These are phyloP conservation scores for Backusella morwellensis DNA, from an alignment of 192 early-diverging fungal species.

Conservation along the genomic window DNA sequence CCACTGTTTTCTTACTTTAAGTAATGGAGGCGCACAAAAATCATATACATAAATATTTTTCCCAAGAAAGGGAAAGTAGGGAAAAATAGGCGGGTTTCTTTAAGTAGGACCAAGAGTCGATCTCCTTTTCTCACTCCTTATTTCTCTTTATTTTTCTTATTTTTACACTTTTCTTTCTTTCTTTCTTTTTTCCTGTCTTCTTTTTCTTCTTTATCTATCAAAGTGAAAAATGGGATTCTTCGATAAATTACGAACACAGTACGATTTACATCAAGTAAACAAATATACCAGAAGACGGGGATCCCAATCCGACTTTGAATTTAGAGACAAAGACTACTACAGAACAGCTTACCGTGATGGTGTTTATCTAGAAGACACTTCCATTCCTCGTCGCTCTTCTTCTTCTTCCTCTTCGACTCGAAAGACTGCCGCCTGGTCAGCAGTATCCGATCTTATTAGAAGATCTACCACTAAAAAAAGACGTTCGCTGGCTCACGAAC, in stretches of 20 bases:
- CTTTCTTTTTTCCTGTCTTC: slow-evolving; percentile 10
- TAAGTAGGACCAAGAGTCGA: background rate
- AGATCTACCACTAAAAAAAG: slow-evolving; percentile 1
- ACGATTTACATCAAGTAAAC: slow-evolving; percentile 15
- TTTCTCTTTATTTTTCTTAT: background rate
- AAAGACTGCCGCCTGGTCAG: background rate
- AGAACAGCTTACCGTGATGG: slow-evolving; percentile 12
- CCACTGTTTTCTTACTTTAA: background rate
- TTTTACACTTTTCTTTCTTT: slow-evolving; percentile 1
- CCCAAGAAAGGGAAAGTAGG: background rate
- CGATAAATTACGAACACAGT: slow-evolving; percentile 20
- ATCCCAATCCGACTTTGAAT: slow-evolving; percentile 16
- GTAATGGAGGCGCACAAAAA: background rate
- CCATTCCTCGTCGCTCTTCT: slow-evolving; percentile 1
- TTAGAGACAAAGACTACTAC: slow-evolving; percentile 16
- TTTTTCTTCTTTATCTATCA: background rate
- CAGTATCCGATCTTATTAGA: slow-evolving; percentile 1
- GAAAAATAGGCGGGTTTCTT: slow-evolving; percentile 5
- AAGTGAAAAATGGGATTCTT: slow-evolving; percentile 25
- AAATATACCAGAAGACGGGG: slow-evolving; percentile 23
- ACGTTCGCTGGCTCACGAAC: slow-evolving; percentile 6
- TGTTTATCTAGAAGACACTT: slow-evolving; percentile 14
- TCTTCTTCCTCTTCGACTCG: slow-evolving; percentile 3
- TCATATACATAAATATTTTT: background rate
- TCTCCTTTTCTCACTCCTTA: slow-evolving; percentile 5